A percentile compares a stretch with the other conserved stretches of the same genome.
Evolutionary conservation across 2,329 filamentous ascomycete genomes (phyloP).

Genomic region (Epichloe elymi): DNA sequence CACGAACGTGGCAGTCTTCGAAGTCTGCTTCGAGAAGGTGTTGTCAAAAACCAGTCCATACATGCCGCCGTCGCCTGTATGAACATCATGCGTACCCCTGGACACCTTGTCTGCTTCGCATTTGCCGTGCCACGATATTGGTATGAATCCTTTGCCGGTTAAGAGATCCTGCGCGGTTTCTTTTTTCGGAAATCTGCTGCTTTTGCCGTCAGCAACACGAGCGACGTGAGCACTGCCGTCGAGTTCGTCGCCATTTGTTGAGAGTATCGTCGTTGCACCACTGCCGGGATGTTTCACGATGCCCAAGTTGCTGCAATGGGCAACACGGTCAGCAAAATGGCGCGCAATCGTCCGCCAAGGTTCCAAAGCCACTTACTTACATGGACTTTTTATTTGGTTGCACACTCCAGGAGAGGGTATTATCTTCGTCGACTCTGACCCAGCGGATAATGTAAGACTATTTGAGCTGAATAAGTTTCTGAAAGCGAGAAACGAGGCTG

Average conservation of each 20-base stretch:
- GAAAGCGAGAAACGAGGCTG: not conserved
- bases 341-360: not conserved
- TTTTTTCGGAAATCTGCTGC: constrained; percentile 37
- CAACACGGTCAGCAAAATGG: constrained; percentile 8
- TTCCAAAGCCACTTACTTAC: constrained; percentile 34
- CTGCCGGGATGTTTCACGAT: constrained; percentile 93
- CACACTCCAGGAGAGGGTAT: constrained; percentile 95
- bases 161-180: constrained; percentile 52
- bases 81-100: constrained; percentile 77
- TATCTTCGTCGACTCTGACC: constrained; percentile 79
- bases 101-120: constrained; percentile 94
- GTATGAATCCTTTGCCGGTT: constrained; percentile 52
- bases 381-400: constrained; percentile 97
- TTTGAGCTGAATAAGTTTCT: constrained; percentile 10
- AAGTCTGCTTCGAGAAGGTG: constrained; percentile 90
- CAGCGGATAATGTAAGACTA: constrained; percentile 97
- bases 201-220: constrained; percentile 30
- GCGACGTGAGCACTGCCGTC: constrained; percentile 32
- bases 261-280: constrained; percentile 35
- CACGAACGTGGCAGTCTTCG: constrained; percentile 90
- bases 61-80: constrained; percentile 66
- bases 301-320: constrained; percentile 62
- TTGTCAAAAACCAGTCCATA: constrained; percentile 97
- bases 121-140: constrained; percentile 79
- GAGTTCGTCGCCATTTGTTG: constrained; percentile 30